A percentile compares a stretch with the other conserved stretches of the same genome.
These are phyloP conservation scores for Leonotis leonurus DNA, from an alignment of 257 asterid genomes.

Conservation along the genomic window DNA sequence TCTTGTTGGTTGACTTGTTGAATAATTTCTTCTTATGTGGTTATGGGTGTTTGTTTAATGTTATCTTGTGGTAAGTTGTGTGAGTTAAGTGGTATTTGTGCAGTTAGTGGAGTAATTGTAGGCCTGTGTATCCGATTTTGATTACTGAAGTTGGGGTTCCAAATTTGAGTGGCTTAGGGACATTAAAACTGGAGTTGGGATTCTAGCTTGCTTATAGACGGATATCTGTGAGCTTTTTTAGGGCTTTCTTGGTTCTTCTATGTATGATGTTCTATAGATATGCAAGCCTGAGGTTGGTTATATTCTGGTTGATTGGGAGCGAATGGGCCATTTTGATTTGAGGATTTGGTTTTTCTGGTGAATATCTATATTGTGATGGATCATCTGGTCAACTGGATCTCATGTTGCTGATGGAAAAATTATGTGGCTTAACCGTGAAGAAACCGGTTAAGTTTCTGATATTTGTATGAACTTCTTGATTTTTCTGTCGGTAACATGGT, in stretches of 20 bases:
- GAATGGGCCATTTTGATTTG: too few relatives aligned
- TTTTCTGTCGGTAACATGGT: not conserved
- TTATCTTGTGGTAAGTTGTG: not conserved
- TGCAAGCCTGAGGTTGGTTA: not conserved
- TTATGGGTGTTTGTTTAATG: not conserved
- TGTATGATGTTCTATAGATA: not conserved
- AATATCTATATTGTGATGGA: not conserved
- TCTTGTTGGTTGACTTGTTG: not conserved
- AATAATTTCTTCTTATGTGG: too few relatives aligned
- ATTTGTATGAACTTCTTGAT: not conserved
- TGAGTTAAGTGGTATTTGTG: not conserved
- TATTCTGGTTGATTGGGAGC: not conserved
- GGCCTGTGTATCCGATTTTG: not conserved
- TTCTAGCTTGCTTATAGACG: too few relatives aligned
- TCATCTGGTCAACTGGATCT: not conserved
- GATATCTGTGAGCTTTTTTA: too few relatives aligned
- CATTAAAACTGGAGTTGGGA: too few relatives aligned
- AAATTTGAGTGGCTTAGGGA: not conserved
- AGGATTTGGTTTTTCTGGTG: conserved; percentile 6
- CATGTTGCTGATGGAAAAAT: not conserved
- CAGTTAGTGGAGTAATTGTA: not conserved
- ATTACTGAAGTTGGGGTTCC: not conserved
- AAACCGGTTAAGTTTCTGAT: not conserved
- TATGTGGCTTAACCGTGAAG: conserved; percentile 2
- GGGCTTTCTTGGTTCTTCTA: not conserved